Evolutionary conservation across 805 yeast genomes (phyloP).

Genomic region (Yarrowia phangngaensis): DNA sequence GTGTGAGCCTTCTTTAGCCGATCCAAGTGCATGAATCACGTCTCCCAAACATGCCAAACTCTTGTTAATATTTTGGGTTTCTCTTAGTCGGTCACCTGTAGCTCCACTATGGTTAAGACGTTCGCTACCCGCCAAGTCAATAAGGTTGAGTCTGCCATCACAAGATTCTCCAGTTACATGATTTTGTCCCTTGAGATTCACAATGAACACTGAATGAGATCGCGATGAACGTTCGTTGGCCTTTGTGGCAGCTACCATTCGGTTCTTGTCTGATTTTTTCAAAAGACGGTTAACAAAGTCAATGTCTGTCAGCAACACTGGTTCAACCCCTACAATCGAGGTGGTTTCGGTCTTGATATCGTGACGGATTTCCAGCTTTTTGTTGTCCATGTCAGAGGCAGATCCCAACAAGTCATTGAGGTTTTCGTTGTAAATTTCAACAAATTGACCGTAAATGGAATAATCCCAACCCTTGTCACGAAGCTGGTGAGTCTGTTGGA

Average conservation of each 20-base stretch:
- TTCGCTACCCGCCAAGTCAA: conserved; percentile 95
- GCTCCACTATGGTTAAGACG: conserved; percentile 71
- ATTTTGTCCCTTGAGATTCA: conserved; percentile 57
- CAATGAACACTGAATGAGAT: conserved; percentile 78
- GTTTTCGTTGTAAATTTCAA: conserved; percentile 85
- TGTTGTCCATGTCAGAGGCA: conserved; percentile 29
- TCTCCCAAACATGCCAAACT: conserved; percentile 86
- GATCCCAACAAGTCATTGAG: conserved; percentile 56
- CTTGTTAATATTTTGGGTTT: conserved; percentile 84
- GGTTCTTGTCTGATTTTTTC: conserved; percentile 51
- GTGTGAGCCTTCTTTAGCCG: conserved; percentile 43
- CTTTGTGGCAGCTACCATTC: conserved; percentile 78
- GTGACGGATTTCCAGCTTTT: conserved; percentile 68
- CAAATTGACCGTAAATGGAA: conserved; percentile 63
- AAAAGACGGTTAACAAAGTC: conserved; percentile 52
- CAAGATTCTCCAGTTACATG: conserved; percentile 46
- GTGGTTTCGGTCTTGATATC: conserved; percentile 55
- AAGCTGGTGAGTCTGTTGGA: conserved; percentile 50
- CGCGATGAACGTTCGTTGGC: conserved; percentile 84
- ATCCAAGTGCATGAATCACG: conserved; percentile 70
- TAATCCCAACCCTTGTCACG: conserved; percentile 60
- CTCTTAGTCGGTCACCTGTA: conserved; percentile 73
- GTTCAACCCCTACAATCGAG: conserved; percentile 55
- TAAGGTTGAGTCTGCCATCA: conserved; percentile 66
- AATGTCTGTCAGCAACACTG: conserved; percentile 46